Evolutionary conservation across 1,284 basidiomycete species (phyloP).

Genomic region (Schizopora paradoxa): DNA sequence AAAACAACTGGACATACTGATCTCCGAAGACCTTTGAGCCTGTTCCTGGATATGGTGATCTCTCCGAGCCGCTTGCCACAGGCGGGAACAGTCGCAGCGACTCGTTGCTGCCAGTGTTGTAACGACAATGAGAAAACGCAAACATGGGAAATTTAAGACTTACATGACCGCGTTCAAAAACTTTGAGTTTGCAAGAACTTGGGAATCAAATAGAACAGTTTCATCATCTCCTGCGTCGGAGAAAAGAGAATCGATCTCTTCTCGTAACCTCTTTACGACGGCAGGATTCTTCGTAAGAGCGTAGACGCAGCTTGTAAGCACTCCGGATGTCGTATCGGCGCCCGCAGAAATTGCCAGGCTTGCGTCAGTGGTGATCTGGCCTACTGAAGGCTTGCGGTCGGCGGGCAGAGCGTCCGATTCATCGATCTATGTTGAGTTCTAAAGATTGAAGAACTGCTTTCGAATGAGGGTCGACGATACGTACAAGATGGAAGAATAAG

Average conservation of each 20-base stretch:
- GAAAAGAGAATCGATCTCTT: constrained; percentile 27
- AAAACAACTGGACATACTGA: constrained; percentile 2
- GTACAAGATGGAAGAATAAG: constrained; percentile 35
- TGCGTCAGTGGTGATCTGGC: constrained; percentile 29
- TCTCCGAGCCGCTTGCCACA: too few relatives aligned
- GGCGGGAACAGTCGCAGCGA: constrained; percentile 26
- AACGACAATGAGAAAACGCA: background rate
- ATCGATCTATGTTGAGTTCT: constrained; percentile 23
- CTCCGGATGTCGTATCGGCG: constrained; percentile 33
- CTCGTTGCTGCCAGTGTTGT: constrained; percentile 17
- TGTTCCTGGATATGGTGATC: constrained; percentile 8
- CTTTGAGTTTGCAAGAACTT: constrained; percentile 24
- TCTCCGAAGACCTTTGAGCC: constrained; percentile 7
- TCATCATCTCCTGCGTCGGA: constrained; percentile 16
- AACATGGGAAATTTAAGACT: constrained; percentile 12
- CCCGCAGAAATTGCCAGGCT: constrained; percentile 33
- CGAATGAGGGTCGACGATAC: background rate
- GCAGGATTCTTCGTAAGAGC: constrained; percentile 30
- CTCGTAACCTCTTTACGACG: constrained; percentile 23
- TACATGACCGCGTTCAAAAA: constrained; percentile 31
- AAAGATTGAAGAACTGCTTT: background rate
- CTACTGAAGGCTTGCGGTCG: constrained; percentile 17
- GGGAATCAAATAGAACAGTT: constrained; percentile 16
- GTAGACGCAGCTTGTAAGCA: constrained; percentile 28
- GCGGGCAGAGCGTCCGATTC: constrained; percentile 24